Evolutionary conservation across 305 asterid species (phyloP).

Genomic region (Plantago coronopus): DNA sequence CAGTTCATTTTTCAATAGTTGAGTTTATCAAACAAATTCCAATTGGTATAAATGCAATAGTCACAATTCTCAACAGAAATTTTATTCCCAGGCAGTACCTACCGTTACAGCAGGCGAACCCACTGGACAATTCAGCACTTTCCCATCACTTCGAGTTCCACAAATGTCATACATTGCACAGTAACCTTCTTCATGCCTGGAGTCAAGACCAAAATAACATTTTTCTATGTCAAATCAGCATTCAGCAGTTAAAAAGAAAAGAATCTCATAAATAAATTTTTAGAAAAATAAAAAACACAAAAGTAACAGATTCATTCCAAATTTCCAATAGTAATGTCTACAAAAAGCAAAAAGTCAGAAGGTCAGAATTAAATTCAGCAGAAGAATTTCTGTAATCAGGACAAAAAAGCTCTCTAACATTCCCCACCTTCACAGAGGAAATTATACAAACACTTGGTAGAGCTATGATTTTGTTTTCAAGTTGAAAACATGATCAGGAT

Average conservation of each 20-base stretch:
- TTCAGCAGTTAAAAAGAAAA: conserved; percentile 9
- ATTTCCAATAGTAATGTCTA: background rate
- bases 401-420: background rate
- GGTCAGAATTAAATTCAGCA: no score
- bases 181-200: conserved; percentile 63
- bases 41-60: background rate
- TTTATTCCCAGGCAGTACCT: conserved; percentile 14
- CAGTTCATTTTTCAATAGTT: background rate
- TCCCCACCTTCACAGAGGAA: background rate
- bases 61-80: background rate
- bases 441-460: background rate
- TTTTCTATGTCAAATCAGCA: background rate
- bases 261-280: conserved; percentile 4
- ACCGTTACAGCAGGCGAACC: conserved; percentile 78
- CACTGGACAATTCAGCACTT: conserved; percentile 85
- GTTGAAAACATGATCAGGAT: background rate
- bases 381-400: background rate
- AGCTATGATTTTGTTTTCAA: no score
- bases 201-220: conserved; percentile 17
- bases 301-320: no score
- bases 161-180: conserved; percentile 96
- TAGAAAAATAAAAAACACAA: background rate
- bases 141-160: conserved; percentile 81
- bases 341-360: background rate
- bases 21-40: background rate